phyloP scores from a whole-genome alignment of 306 rosid genomes.

The Geum urbanum region DNA sequence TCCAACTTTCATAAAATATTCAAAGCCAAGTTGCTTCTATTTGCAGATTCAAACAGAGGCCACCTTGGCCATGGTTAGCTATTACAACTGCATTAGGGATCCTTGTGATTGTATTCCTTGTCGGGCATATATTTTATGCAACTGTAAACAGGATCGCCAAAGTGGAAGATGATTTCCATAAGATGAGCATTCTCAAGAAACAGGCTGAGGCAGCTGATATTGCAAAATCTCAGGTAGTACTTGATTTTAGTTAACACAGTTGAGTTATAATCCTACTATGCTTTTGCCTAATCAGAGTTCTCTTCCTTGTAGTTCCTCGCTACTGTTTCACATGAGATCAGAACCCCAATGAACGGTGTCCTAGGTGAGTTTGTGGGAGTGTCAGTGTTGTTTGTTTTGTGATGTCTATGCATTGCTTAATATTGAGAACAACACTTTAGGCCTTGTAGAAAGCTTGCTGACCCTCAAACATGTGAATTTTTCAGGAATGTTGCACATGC shows the following conservation, averaged over 20 bases:
- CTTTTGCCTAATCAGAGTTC: conserved; percentile 26
- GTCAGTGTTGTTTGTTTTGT: neutral
- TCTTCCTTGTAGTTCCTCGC: conserved; percentile 77
- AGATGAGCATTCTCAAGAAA: conserved; percentile 76
- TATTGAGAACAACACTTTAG: neutral
- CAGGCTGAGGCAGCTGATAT: conserved; percentile 92
- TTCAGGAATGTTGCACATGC: conserved; percentile 97
- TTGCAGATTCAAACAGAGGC: conserved; percentile 81
- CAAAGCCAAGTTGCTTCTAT: conserved; percentile 28
- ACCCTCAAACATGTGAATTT: conserved; percentile 26
- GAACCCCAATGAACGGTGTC: conserved; percentile 99
- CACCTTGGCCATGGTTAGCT: conserved; percentile 89
- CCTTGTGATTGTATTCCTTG: conserved; percentile 72
- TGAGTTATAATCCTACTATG: conserved; percentile 13
- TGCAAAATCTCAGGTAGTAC: conserved; percentile 90
- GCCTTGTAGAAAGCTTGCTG: conserved; percentile 13
- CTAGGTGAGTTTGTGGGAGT: conserved; percentile 57
- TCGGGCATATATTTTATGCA: conserved; percentile 77
- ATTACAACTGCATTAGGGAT: conserved; percentile 64
- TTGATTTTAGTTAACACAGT: conserved; percentile 17
- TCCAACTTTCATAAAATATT: neutral
- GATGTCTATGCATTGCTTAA: conserved; percentile 10
- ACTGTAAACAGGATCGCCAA: conserved; percentile 82
- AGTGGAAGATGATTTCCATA: conserved; percentile 72
- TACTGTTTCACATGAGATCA: conserved; percentile 95